Evolutionary conservation across 441 rosid species (phyloP).

Genomic region (Hypseocharis bilobata): DNA sequence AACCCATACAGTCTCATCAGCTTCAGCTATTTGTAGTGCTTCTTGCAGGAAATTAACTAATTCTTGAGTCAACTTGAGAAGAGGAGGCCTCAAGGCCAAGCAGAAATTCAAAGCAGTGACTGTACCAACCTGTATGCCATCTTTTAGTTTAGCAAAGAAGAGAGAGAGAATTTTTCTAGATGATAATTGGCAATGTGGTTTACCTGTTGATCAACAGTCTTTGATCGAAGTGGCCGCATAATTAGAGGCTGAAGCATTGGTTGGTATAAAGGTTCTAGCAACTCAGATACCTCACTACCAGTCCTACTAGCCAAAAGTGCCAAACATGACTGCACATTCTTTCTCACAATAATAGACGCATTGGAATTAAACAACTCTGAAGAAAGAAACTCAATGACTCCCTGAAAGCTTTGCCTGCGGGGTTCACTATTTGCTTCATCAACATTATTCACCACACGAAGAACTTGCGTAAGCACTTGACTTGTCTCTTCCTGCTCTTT

Average conservation of each 20-base stretch:
- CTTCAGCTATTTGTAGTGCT: slow-evolving; percentile 94
- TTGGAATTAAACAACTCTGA: slow-evolving; percentile 84
- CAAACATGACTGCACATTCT: slow-evolving; percentile 90
- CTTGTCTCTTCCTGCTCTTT: slow-evolving; percentile 97
- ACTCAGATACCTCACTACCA: slow-evolving; percentile 92
- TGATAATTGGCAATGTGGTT: slow-evolving; percentile 22
- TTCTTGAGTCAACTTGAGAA: slow-evolving; percentile 89
- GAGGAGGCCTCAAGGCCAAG: slow-evolving; percentile 94
- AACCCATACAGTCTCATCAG: slow-evolving; percentile 86
- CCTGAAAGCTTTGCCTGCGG: slow-evolving; percentile 82
- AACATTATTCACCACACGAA: slow-evolving; percentile 89
- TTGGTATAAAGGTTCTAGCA: slow-evolving; percentile 89
- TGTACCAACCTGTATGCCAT: slow-evolving; percentile 68
- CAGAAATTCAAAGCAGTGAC: slow-evolving; percentile 93
- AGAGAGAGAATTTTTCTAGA: background rate
- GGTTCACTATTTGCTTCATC: slow-evolving; percentile 92
- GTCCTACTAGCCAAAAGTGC: slow-evolving; percentile 94
- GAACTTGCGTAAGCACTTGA: slow-evolving; percentile 94
- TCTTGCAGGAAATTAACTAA: slow-evolving; percentile 89
- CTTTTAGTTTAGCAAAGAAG: slow-evolving; percentile 27
- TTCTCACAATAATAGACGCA: slow-evolving; percentile 75
- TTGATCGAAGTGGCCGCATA: slow-evolving; percentile 69
- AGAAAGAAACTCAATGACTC: slow-evolving; percentile 82
- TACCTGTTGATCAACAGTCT: slow-evolving; percentile 98
- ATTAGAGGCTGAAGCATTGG: slow-evolving; percentile 88